These are phyloP conservation scores for Aspergillus ruber DNA, from an alignment of 2,329 filamentous ascomycete genomes.

Conservation along the genomic window DNA sequence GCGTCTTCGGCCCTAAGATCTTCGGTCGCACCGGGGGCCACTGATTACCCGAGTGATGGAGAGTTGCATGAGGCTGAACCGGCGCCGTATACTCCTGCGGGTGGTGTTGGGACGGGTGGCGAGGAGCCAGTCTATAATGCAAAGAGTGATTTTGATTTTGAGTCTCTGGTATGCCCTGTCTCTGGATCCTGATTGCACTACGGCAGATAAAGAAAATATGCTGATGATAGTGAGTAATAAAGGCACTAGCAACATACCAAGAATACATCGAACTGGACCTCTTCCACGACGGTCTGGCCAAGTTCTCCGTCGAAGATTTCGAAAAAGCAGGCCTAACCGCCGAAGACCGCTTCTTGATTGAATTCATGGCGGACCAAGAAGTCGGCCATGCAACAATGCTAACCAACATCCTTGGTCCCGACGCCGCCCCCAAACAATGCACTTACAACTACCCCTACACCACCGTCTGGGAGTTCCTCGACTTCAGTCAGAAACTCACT, in stretches of 20 bases:
- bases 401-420: slow-evolving; percentile 66
- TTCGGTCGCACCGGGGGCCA: slow-evolving; percentile 55
- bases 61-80: slow-evolving; percentile 60
- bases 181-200: not conserved
- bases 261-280: slow-evolving; percentile 82
- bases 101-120: slow-evolving; percentile 71
- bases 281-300: slow-evolving; percentile 68
- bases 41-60: slow-evolving; percentile 66
- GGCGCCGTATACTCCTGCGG: slow-evolving; percentile 64
- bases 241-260: slow-evolving; percentile 67
- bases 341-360: slow-evolving; percentile 63
- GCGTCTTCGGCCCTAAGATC: slow-evolving; percentile 44
- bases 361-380: slow-evolving; percentile 74
- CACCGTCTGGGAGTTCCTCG: slow-evolving; percentile 69
- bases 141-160: slow-evolving; percentile 75
- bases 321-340: slow-evolving; percentile 59
- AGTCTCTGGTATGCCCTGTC: slow-evolving; percentile 55
- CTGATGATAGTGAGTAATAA: slow-evolving; percentile 9
- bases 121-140: slow-evolving; percentile 68
- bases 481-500: slow-evolving; percentile 79
- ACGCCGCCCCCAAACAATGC: slow-evolving; percentile 63
- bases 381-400: slow-evolving; percentile 70
- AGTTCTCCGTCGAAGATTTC: slow-evolving; percentile 65
- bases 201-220: not conserved
- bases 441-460: slow-evolving; percentile 74